Percentiles rank a stretch among this genome's conserved stretches.
Conservation (phyloP, 2,329 filamentous ascomycete genomes). For the Dactylonectria estremocensis region DNA sequence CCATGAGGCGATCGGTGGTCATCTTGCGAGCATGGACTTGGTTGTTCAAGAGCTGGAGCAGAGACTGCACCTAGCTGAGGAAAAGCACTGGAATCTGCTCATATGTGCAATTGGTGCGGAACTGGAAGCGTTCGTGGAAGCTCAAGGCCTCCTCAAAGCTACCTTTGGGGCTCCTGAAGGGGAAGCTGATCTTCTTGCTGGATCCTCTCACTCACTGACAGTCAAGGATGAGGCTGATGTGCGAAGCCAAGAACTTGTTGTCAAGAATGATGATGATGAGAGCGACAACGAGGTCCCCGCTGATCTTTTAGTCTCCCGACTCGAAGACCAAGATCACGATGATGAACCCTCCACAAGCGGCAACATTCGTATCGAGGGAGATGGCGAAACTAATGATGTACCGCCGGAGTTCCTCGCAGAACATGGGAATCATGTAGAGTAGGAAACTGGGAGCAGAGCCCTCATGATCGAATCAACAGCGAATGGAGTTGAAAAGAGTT, state of each 20-base stretch:
- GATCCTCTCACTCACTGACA: constrained; percentile 9
- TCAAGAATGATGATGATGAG: constrained; percentile 25
- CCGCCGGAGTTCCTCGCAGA: constrained; percentile 68
- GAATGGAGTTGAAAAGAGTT: constrained; percentile 1
- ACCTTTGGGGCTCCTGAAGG: constrained; percentile 35
- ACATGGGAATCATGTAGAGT: constrained; percentile 48
- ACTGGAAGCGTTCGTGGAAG: constrained; percentile 76
- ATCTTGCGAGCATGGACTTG: constrained; percentile 70
- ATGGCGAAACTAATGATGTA: constrained; percentile 64
- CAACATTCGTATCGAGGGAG: constrained; percentile 44
- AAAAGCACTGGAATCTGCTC: constrained; percentile 79
- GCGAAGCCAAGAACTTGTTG: not conserved
- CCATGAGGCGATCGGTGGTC: constrained; percentile 59
- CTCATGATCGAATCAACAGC: not conserved
- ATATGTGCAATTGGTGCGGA: constrained; percentile 84
- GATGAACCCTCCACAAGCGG: constrained; percentile 34
- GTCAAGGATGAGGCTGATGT: constrained; percentile 8
- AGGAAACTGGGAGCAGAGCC: constrained; percentile 10
- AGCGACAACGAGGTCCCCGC: constrained; percentile 62
- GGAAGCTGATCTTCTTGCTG: constrained; percentile 23
- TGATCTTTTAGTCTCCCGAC: constrained; percentile 56
- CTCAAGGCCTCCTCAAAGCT: constrained; percentile 67
- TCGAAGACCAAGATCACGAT: constrained; percentile 45
- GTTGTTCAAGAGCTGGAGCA: constrained; percentile 70
- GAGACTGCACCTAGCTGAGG: constrained; percentile 69